Conservation (phyloP, 2,329 filamentous ascomycete genomes). For the Penicillium sp. region DNA sequence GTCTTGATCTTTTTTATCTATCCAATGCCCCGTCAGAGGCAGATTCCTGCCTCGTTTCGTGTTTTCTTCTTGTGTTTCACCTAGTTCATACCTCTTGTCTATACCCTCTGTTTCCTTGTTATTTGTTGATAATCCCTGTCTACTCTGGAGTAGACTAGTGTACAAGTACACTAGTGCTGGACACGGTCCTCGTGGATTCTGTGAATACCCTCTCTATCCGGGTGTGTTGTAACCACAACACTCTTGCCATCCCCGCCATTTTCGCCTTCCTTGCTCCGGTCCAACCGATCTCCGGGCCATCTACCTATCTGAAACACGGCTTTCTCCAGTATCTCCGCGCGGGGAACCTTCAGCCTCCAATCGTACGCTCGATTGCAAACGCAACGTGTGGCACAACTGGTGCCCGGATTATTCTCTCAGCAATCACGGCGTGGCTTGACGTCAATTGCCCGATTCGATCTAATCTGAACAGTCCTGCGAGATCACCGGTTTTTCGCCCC, state of each 20-base stretch:
- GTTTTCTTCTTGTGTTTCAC: constrained; percentile 4
- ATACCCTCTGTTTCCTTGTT: background rate
- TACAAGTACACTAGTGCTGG: background rate
- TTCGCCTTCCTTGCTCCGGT: constrained; percentile 12
- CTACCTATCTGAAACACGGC: constrained; percentile 24
- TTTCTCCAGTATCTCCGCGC: constrained; percentile 20
- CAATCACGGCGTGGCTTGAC: constrained; percentile 22
- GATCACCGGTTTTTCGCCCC: background rate
- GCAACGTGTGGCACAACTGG: constrained; percentile 16
- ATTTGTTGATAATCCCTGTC: background rate
- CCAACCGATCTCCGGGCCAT: constrained; percentile 17
- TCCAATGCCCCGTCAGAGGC: constrained; percentile 8
- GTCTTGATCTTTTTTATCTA: constrained; percentile 23
- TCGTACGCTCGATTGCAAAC: constrained; percentile 19
- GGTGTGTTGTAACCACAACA: background rate
- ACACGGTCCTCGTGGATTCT: background rate
- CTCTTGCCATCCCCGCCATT: background rate
- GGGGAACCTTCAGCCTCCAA: constrained; percentile 19
- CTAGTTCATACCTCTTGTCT: background rate
- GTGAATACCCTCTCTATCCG: background rate
- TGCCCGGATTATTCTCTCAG: constrained; percentile 20
- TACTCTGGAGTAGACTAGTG: background rate
- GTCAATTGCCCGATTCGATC: constrained; percentile 21
- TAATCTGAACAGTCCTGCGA: constrained; percentile 11
- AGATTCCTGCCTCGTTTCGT: constrained; percentile 2